phyloP scores from a whole-genome alignment of 1,139 yeast species.

The Magnusiomyces suaveolens region DNA sequence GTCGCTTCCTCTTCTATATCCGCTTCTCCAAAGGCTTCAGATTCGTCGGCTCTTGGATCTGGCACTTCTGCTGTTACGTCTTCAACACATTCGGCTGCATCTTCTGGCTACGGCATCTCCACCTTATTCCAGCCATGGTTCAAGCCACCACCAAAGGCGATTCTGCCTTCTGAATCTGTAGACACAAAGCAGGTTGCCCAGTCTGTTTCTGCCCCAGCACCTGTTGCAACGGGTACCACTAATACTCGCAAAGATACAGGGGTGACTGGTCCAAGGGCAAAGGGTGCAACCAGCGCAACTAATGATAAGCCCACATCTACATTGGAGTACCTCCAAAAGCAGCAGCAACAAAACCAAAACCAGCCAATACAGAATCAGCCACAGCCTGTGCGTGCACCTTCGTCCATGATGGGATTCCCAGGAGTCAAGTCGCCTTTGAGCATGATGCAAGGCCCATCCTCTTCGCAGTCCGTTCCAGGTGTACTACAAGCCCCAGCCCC shows the following conservation, averaged over 20 bases:
- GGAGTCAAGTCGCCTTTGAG: not conserved
- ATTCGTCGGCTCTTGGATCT: no score
- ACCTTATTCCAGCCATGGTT: conserved; percentile 15
- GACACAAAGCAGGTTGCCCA: not conserved
- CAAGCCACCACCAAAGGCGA: not conserved
- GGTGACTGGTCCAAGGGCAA: no score
- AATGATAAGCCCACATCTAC: conserved; percentile 6
- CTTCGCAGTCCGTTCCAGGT: not conserved
- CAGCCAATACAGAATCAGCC: not conserved
- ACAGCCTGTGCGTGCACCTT: not conserved
- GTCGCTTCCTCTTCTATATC: not conserved
- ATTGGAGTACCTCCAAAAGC: conserved; percentile 8
- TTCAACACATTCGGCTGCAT: not conserved
- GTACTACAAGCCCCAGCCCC: not conserved
- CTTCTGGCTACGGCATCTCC: conserved; percentile 9
- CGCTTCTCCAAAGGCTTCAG: no score
- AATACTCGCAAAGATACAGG: no score
- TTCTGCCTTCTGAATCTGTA: not conserved
- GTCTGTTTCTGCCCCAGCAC: not conserved
- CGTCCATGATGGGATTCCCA: not conserved
- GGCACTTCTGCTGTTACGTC: not conserved
- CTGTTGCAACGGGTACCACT: not conserved
- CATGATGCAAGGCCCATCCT: not conserved
- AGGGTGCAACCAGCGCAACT: no score
- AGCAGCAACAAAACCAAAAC: no score